Conservation (phyloP, 768 basidiomycete genomes). For the Paxillus ammoniavirescens region DNA sequence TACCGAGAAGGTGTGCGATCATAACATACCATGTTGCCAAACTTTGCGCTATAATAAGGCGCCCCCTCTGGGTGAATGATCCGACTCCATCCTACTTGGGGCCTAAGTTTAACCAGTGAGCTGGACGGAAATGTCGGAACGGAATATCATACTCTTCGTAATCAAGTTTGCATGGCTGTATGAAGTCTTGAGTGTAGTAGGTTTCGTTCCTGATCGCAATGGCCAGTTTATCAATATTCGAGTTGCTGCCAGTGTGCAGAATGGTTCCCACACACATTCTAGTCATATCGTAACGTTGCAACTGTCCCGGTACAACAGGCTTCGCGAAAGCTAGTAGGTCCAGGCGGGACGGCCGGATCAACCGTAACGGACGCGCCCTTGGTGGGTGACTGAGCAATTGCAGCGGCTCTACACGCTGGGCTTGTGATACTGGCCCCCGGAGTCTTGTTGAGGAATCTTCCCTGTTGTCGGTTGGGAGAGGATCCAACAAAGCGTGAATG, state of each 20-base stretch:
- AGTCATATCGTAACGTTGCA: neutral
- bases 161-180: neutral
- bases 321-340: neutral
- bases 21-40: slow-evolving; percentile 31
- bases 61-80: slow-evolving; percentile 54
- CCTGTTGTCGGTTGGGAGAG: neutral
- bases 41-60: slow-evolving; percentile 45
- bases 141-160: neutral
- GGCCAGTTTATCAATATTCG: neutral
- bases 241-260: too few relatives aligned
- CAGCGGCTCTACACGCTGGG: neutral
- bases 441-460: too few relatives aligned
- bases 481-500: neutral
- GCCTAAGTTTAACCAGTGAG: neutral
- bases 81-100: slow-evolving; percentile 37
- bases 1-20: too few relatives aligned
- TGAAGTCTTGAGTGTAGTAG: neutral
- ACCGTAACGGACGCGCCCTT: too few relatives aligned
- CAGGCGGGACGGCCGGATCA: neutral
- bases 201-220: neutral
- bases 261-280: neutral
- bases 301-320: neutral
- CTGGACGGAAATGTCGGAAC: neutral
- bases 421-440: neutral
- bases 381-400: neutral